Conservation (phyloP, 805 yeast species). For the Hanseniaspora pseudoguilliermondii region DNA sequence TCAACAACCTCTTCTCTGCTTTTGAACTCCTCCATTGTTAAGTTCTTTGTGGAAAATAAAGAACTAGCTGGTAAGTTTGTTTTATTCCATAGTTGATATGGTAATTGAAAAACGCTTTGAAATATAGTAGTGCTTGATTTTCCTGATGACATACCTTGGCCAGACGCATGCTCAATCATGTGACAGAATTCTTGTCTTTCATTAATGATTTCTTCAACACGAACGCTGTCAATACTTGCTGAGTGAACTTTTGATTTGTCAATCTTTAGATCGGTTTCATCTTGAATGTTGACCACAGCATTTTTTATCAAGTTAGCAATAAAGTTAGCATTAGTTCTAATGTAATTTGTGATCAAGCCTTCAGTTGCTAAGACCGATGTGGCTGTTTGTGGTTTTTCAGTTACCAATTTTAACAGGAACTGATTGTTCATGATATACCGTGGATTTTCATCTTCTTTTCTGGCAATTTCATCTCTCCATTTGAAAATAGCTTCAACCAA, state of each 20-base stretch:
- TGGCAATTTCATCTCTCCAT: conserved; percentile 77
- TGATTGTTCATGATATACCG: conserved; percentile 77
- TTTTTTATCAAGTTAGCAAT: conserved; percentile 46
- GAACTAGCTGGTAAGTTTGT: conserved; percentile 12
- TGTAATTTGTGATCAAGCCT: conserved; percentile 38
- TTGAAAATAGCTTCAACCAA: conserved; percentile 49
- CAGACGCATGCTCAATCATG: conserved; percentile 1
- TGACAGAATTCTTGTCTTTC: conserved; percentile 8
- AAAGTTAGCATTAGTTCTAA: conserved; percentile 44
- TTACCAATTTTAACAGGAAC: conserved; percentile 48
- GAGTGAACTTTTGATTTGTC: not conserved
- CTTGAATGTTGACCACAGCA: conserved; percentile 25
- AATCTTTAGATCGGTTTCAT: conserved; percentile 3
- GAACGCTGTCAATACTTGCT: not conserved
- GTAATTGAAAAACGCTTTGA: not conserved
- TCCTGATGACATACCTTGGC: not conserved
- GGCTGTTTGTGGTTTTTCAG: conserved; percentile 45
- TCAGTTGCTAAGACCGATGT: conserved; percentile 40
- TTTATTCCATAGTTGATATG: not conserved
- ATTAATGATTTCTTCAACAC: not conserved
- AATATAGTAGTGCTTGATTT: not conserved
- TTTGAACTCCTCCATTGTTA: conserved; percentile 14
- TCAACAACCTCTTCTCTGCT: conserved; percentile 16
- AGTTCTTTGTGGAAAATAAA: conserved; percentile 4
- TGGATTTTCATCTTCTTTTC: conserved; percentile 69